Percentiles rank a stretch among this genome's conserved stretches.
phyloP scores from a whole-genome alignment of 2,329 filamentous ascomycete species.

The Fusarium tanahbumbuense region DNA sequence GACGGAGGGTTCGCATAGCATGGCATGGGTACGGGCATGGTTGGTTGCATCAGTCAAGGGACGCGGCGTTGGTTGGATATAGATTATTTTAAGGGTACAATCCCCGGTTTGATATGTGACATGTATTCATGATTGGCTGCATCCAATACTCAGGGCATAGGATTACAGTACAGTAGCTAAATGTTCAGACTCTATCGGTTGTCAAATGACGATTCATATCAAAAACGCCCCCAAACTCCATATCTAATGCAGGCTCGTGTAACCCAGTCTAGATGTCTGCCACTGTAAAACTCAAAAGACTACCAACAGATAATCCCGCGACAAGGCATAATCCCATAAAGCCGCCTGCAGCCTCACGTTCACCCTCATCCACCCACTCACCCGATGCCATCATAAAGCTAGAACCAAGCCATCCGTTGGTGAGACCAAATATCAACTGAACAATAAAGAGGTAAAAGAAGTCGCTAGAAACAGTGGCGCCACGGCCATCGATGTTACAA shows the following conservation, averaged over 20 bases:
- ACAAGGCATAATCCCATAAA: conserved; percentile 97
- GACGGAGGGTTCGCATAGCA: conserved; percentile 38
- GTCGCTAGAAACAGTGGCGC: conserved; percentile 81
- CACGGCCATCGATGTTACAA: conserved; percentile 85
- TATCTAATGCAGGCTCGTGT: conserved; percentile 17
- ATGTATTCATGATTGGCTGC: conserved; percentile 31
- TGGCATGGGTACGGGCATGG: conserved; percentile 33
- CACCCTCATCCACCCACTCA: conserved; percentile 82
- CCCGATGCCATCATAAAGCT: conserved; percentile 92
- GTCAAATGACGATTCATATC: conserved; percentile 16
- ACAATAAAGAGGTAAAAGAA: conserved; percentile 88
- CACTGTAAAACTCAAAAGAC: conserved; percentile 85
- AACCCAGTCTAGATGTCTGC: conserved; percentile 58
- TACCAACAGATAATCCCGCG: conserved; percentile 84
- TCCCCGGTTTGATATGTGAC: conserved; percentile 33
- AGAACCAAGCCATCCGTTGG: conserved; percentile 88
- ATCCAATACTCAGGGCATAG: conserved; percentile 22
- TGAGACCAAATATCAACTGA: conserved; percentile 84
- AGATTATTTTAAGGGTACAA: conserved; percentile 28
- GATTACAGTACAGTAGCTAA: conserved; percentile 14
- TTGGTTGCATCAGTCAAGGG: conserved; percentile 39
- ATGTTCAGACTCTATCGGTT: conserved; percentile 25
- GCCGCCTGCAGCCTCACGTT: conserved; percentile 88
- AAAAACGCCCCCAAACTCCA: conserved; percentile 22
- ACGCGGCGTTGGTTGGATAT: conserved; percentile 35